Percentiles rank a stretch among this genome's conserved stretches.
phyloP scores from a whole-genome alignment of 805 yeast genomes.

The Maudiozyma saulgeensis region DNA sequence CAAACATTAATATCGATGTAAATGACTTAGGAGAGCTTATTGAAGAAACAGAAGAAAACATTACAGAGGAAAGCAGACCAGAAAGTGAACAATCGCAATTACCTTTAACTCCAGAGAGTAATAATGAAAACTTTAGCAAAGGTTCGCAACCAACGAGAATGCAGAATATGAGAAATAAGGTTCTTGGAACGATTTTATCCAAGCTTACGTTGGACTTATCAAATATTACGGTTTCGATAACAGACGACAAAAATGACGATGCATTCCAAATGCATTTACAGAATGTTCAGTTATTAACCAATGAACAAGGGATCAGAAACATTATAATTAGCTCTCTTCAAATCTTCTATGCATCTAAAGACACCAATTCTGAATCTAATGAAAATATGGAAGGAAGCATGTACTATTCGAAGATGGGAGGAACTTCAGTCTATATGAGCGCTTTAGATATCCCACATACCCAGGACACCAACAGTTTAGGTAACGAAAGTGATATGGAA shows the following conservation, averaged over 20 bases:
- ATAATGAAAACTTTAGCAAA: neutral
- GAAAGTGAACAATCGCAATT: neutral
- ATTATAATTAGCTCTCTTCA: constrained; percentile 1
- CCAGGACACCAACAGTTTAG: neutral
- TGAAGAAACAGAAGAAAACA: neutral
- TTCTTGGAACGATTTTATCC: constrained; percentile 59
- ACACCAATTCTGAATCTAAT: neutral
- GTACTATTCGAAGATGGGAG: constrained; percentile 55
- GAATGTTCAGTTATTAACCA: constrained; percentile 4
- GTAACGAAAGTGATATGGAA: neutral
- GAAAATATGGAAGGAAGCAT: constrained; percentile 41
- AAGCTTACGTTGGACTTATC: constrained; percentile 44
- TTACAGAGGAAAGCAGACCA: neutral
- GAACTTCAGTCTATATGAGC: constrained; percentile 73
- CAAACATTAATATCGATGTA: constrained; percentile 16
- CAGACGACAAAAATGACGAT: constrained; percentile 32
- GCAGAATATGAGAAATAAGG: constrained; percentile 50
- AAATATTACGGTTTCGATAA: constrained; percentile 39
- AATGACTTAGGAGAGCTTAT: constrained; percentile 2
- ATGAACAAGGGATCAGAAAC: constrained; percentile 3
- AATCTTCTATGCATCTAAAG: neutral
- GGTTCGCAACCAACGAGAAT: constrained; percentile 14
- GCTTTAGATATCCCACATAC: constrained; percentile 42
- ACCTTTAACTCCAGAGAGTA: neutral
- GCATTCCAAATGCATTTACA: constrained; percentile 30